phyloP scores from a whole-genome alignment of 192 early-diverging fungal genomes.

The Rhizophagus clarus region DNA sequence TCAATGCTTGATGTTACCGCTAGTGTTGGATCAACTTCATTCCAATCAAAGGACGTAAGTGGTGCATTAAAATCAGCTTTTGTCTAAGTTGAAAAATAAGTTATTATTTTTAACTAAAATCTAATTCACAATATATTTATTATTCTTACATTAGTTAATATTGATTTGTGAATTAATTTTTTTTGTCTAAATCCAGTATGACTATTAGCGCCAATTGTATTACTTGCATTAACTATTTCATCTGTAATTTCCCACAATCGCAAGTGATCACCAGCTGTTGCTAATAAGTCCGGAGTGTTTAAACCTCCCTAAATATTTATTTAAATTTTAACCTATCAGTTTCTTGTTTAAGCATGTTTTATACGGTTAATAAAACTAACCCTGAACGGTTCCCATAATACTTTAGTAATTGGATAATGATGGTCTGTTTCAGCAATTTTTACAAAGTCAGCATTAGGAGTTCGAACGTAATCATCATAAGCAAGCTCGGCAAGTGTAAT shows the following conservation, averaged over 20 bases:
- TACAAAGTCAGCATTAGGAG: constrained; percentile 65
- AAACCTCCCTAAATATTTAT: constrained; percentile 36
- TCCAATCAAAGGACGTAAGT: constrained; percentile 98
- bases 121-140: not conserved
- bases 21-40: constrained; percentile 79
- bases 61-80: constrained; percentile 85
- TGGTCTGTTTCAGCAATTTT: constrained; percentile 75
- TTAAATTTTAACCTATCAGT: not conserved
- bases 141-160: constrained; percentile 61
- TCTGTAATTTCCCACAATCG: constrained; percentile 87
- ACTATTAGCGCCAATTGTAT: constrained; percentile 46
- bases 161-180: constrained; percentile 47
- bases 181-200: constrained; percentile 36
- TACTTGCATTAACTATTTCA: constrained; percentile 34
- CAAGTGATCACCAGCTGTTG: constrained; percentile 86
- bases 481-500: constrained; percentile 59
- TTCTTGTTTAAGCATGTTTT: not conserved
- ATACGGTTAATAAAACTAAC: constrained; percentile 34
- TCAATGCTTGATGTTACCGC: constrained; percentile 95
- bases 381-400: constrained; percentile 83
- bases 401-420: constrained; percentile 89
- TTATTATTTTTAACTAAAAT: not conserved
- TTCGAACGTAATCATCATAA: constrained; percentile 41
- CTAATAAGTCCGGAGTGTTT: constrained; percentile 71
- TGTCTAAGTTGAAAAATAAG: constrained; percentile 34